Conservation (phyloP, 164 flowering plant species). For the Malania oleifera region DNA sequence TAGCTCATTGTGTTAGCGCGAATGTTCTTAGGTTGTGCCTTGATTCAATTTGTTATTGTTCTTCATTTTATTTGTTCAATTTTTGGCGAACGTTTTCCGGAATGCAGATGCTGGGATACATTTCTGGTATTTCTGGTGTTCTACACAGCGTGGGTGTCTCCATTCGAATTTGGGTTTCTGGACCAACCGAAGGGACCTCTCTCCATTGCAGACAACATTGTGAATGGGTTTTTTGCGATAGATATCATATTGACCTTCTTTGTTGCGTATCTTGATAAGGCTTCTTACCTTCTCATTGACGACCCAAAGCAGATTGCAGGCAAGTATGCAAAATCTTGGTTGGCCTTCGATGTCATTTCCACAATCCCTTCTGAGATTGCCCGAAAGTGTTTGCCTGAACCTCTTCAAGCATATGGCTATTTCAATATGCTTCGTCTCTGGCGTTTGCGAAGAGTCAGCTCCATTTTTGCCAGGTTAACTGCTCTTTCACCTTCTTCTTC, state of each 20-base stretch:
- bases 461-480: slow-evolving; percentile 45
- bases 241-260: slow-evolving; percentile 63
- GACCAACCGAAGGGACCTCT: slow-evolving; percentile 23
- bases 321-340: slow-evolving; percentile 44
- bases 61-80: too few relatives aligned
- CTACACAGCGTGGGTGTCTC: slow-evolving; percentile 72
- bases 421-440: slow-evolving; percentile 63
- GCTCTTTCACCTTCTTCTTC: neutral
- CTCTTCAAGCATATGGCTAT: slow-evolving; percentile 37
- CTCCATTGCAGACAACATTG: slow-evolving; percentile 43
- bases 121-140: slow-evolving; percentile 45
- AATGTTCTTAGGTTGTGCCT: too few relatives aligned
- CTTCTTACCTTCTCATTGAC: slow-evolving; percentile 45
- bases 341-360: slow-evolving; percentile 50
- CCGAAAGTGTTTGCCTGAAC: slow-evolving; percentile 21
- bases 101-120: slow-evolving; percentile 41
- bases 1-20: too few relatives aligned
- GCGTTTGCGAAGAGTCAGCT: slow-evolving; percentile 67
- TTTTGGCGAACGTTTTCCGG: too few relatives aligned
- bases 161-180: slow-evolving; percentile 61
- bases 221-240: slow-evolving; percentile 50
- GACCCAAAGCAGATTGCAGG: slow-evolving; percentile 44
- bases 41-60: too few relatives aligned
- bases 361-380: slow-evolving; percentile 50
- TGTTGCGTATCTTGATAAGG: slow-evolving; percentile 53